phyloP scores from a whole-genome alignment of 768 basidiomycete species.

The Psilocybe subaeruginosa region DNA sequence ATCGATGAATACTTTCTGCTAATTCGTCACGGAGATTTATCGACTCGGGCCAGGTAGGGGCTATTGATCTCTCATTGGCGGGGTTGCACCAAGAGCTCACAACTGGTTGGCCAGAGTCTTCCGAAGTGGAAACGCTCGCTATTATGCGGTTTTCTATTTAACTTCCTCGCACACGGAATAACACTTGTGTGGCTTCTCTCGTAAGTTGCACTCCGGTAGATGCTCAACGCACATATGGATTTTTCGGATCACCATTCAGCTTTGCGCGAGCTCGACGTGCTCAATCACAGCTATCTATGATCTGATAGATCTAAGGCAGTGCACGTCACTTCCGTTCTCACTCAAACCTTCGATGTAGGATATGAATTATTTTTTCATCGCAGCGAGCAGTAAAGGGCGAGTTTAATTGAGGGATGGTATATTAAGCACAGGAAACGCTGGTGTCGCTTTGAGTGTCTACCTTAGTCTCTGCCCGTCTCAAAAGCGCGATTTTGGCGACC shows the following conservation, averaged over 20 bases:
- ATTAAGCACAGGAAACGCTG: too few species aligned
- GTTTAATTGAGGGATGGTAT: too few species aligned
- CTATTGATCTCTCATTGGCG: too few species aligned
- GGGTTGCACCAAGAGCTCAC: too few species aligned
- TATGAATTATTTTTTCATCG: neutral
- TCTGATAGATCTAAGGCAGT: conserved; percentile 1
- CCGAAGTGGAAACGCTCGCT: neutral
- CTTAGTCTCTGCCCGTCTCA: too few species aligned
- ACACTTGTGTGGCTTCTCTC: neutral
- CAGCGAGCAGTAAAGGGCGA: neutral
- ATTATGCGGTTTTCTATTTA: neutral
- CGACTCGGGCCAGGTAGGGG: too few species aligned
- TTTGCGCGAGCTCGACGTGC: neutral
- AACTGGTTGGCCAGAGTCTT: too few species aligned
- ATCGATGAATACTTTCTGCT: neutral
- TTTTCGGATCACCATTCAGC: neutral
- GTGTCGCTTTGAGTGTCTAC: too few species aligned
- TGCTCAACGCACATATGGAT: neutral
- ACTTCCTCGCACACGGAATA: neutral
- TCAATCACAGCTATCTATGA: neutral
- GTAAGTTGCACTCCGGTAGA: neutral
- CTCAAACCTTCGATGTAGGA: too few species aligned
- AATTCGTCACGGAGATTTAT: neutral
- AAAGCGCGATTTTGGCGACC: too few species aligned
- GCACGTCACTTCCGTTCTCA: neutral